Evolutionary conservation across 177 flowering plant species (phyloP).

Genomic region (Vitis hybrid): DNA sequence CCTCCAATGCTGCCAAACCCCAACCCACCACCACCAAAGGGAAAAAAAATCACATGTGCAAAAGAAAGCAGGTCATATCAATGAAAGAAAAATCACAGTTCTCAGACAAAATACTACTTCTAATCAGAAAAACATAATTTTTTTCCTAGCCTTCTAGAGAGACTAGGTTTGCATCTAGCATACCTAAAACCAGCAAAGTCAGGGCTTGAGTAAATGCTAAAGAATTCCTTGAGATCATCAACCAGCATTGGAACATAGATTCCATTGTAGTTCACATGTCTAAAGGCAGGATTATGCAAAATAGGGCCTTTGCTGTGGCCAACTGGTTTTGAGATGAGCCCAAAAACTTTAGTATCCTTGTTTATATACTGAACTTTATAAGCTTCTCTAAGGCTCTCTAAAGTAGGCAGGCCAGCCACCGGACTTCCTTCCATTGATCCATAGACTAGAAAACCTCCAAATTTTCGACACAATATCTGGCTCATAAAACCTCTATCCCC

Average conservation of each 20-base stretch:
- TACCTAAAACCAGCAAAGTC: slow-evolving; percentile 82
- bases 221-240: slow-evolving; percentile 55
- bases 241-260: slow-evolving; percentile 69
- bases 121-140: too few relatives aligned
- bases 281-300: slow-evolving; percentile 64
- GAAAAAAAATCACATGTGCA: too few relatives aligned
- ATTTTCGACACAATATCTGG: slow-evolving; percentile 54
- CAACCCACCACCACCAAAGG: too few relatives aligned
- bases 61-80: too few relatives aligned
- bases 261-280: slow-evolving; percentile 54
- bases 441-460: slow-evolving; percentile 49
- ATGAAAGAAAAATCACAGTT: too few relatives aligned
- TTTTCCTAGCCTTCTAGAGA: neutral
- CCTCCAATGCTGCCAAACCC: too few relatives aligned
- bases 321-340: slow-evolving; percentile 69
- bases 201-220: slow-evolving; percentile 39
- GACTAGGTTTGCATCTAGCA: neutral
- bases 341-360: slow-evolving; percentile 57
- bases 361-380: slow-evolving; percentile 39
- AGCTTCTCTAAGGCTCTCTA: slow-evolving; percentile 38
- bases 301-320: slow-evolving; percentile 78
- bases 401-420: slow-evolving; percentile 54
- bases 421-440: slow-evolving; percentile 45
- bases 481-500: slow-evolving; percentile 71
- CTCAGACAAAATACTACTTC: too few relatives aligned